Conservation (phyloP, 495 filamentous ascomycete species). For the Cercophora sp. region DNA sequence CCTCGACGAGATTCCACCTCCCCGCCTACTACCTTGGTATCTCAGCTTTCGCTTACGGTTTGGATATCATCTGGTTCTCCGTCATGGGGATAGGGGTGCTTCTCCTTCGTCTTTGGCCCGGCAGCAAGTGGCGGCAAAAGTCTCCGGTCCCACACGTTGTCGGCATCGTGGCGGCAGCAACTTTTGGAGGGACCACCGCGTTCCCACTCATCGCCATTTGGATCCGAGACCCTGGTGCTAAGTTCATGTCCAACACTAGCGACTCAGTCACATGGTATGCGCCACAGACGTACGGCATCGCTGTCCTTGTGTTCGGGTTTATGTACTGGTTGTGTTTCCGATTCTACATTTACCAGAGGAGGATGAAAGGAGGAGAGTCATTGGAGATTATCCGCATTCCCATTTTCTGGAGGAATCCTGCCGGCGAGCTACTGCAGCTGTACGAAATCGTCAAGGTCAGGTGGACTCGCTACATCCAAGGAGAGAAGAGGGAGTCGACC, state of each 20-base stretch:
- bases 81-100: constrained; percentile 18
- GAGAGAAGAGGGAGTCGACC: constrained; percentile 2
- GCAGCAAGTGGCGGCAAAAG: constrained; percentile 16
- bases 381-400: constrained; percentile 13
- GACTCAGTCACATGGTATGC: constrained; percentile 15
- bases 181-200: constrained; percentile 13
- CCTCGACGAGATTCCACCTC: constrained; percentile 2
- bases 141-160: constrained; percentile 17
- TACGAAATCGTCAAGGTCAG: constrained; percentile 18
- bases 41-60: constrained; percentile 15
- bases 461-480: constrained; percentile 2
- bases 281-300: constrained; percentile 10
- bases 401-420: constrained; percentile 12
- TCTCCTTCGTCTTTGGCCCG: constrained; percentile 16
- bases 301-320: constrained; percentile 1
- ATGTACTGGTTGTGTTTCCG: constrained; percentile 18
- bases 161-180: constrained; percentile 11
- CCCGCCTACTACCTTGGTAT: constrained; percentile 13
- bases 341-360: constrained; percentile 15
- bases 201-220: constrained; percentile 19
- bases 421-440: constrained; percentile 13
- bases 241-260: constrained; percentile 5
- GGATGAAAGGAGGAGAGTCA: constrained; percentile 4
- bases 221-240: constrained; percentile 13
- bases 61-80: constrained; percentile 21